These are phyloP conservation scores for Flueggea neowawraea DNA, from an alignment of 441 rosid genomes.

Conservation along the genomic window DNA sequence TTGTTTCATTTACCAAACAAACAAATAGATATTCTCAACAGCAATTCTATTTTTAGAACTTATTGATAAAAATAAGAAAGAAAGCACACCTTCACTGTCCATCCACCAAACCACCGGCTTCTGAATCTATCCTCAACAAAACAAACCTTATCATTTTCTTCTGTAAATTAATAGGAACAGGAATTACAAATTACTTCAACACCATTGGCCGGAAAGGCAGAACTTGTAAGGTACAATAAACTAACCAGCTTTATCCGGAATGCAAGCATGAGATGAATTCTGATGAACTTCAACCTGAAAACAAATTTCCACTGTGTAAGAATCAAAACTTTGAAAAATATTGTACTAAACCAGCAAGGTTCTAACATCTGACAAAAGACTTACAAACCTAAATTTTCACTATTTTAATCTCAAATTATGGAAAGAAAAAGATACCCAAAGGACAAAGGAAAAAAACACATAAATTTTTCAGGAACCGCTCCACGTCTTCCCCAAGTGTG, in stretches of 20 bases:
- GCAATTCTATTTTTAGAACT: no score
- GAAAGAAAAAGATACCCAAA: constrained; percentile 1
- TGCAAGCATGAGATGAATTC: constrained; percentile 18
- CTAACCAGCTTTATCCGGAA: constrained; percentile 28
- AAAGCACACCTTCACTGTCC: constrained; percentile 33
- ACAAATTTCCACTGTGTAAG: constrained; percentile 18
- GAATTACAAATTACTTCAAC: constrained; percentile 3
- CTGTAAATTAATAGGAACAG: constrained; percentile 14
- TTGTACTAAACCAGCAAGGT: neutral
- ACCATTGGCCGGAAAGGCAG: constrained; percentile 8
- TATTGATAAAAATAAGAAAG: constrained; percentile 2
- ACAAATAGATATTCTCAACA: no score
- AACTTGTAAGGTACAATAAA: constrained; percentile 2
- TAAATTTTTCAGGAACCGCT: neutral
- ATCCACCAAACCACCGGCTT: constrained; percentile 49
- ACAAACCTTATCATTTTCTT: constrained; percentile 15
- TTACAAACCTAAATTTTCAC: constrained; percentile 2
- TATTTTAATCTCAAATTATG: neutral
- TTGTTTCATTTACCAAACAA: no score
- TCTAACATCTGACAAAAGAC: neutral
- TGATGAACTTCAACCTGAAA: constrained; percentile 27
- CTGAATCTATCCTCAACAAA: constrained; percentile 22
- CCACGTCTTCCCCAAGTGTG: no score
- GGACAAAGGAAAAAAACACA: neutral
- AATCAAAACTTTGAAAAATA: constrained; percentile 20